Evolutionary conservation across 495 filamentous ascomycete species (phyloP), one percentile per base, ranked within the genome.

Genomic region (Penicillium goetzii): DNA sequence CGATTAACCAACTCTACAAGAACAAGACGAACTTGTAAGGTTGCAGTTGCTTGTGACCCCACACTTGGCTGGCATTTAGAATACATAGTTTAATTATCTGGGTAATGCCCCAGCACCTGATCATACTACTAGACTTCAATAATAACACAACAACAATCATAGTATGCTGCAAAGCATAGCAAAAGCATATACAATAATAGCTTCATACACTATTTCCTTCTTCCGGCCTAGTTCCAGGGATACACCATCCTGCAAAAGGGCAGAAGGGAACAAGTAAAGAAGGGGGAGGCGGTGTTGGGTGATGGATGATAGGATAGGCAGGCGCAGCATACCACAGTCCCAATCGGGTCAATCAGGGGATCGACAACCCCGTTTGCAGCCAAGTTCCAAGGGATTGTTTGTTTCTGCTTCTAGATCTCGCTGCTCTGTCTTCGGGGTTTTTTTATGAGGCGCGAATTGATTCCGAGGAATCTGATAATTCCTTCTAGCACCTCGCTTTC

Each of bases 351-450:
- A 25, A 23, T 2, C 21, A 47, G 21, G 21, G 19, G 43, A 47
- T 47, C 43, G 43, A 47, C 43, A 23, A 47, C 19, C 12, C 43
- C 19, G 43, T 47, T 47, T 47, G 43, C 43, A 47, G 43, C 43
- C 9, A 47, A 47, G 21, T 47, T 47, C 43, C 43, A 25, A 25
- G 4, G 43, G 43, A 47, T 25, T 17, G 15, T n/a, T 23, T 47
- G 43, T 23, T 47, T 47, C 43, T 25, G 43, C 43, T 47, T 47
- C 43, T 47, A 47, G 43, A 47, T 47, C 43, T 47, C 9, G 19
- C 43, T 47, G 43, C 21, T 47, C 43, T 47, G 21, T 25, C 19
- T 47, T 23, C 19, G 43, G 43, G 19, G 43, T 12, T 47, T 43
- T n/a, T 21, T 47, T 23, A 23, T 25, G 21, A 47, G 43, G 25